These are phyloP conservation scores for Penicillium sp. DNA, from an alignment of 2,329 filamentous ascomycete species.

Conservation along the genomic window DNA sequence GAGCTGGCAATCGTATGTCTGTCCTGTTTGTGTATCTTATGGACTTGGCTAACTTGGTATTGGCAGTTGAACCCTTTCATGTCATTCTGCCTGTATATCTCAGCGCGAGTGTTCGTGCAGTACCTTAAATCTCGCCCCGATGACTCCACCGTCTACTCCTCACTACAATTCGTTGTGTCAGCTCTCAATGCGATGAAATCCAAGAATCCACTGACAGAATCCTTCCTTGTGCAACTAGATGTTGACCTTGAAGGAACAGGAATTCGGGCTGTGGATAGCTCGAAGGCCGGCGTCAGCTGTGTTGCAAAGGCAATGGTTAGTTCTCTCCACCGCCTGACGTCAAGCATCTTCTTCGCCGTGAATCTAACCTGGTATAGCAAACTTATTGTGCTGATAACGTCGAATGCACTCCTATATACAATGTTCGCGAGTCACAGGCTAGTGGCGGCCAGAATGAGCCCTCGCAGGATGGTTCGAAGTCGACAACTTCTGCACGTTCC, in stretches of 20 bases:
- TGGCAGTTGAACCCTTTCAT: constrained; percentile 90
- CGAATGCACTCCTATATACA: constrained; percentile 15
- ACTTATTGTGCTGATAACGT: constrained; percentile 8
- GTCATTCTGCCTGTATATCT: constrained; percentile 94
- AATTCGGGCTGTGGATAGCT: constrained; percentile 28
- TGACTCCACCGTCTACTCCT: constrained; percentile 74
- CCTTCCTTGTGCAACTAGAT: constrained; percentile 89
- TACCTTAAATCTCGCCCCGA: constrained; percentile 93
- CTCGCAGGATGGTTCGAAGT: constrained; percentile 5
- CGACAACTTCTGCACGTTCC: constrained; percentile 3
- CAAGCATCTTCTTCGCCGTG: not conserved
- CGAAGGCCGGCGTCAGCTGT: constrained; percentile 9
- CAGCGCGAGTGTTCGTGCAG: constrained; percentile 91
- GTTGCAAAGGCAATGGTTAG: constrained; percentile 17
- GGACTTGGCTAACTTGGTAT: constrained; percentile 20
- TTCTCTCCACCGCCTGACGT: not conserved
- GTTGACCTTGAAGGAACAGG: constrained; percentile 74
- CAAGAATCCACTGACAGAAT: constrained; percentile 88
- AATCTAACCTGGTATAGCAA: constrained; percentile 16
- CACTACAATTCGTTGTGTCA: constrained; percentile 83
- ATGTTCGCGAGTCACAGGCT: constrained; percentile 10
- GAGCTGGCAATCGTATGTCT: constrained; percentile 75
- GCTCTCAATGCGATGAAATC: constrained; percentile 89
- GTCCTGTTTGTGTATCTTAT: not conserved
- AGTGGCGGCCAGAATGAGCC: not conserved